Evolutionary conservation across 371 early-diverging fungal species (phyloP).

Genomic region (Nosema granulosis): DNA sequence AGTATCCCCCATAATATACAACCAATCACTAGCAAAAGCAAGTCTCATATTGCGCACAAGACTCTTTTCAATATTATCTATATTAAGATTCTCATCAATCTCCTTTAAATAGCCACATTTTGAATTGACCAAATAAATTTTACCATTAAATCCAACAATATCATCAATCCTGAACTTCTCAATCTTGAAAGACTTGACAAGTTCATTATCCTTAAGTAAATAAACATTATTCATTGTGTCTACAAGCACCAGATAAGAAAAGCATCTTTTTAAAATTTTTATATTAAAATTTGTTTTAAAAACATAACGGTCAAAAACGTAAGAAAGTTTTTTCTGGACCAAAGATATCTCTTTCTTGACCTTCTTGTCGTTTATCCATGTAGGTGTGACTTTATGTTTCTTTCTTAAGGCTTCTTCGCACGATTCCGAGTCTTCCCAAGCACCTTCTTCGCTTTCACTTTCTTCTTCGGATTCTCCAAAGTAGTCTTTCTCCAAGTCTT

Average conservation of each 20-base stretch:
- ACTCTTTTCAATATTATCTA: neutral
- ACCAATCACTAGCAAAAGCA: neutral
- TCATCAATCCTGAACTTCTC: conserved; percentile 47
- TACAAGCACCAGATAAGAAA: conserved; percentile 26
- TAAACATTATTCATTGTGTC: conserved; percentile 59
- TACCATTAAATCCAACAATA: conserved; percentile 18
- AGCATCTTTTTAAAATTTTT: conserved; percentile 35
- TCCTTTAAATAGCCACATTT: conserved; percentile 28
- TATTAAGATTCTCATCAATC: neutral
- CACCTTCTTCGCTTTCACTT: conserved; percentile 4
- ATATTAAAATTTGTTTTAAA: conserved; percentile 53
- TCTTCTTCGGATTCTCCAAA: conserved; percentile 16
- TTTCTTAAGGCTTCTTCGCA: conserved; percentile 17
- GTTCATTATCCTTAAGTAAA: conserved; percentile 32
- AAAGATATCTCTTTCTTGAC: conserved; percentile 28
- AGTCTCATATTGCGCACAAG: conserved; percentile 15
- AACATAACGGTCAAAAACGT: conserved; percentile 22
- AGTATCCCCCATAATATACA: conserved; percentile 14
- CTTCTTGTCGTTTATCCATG: conserved; percentile 43
- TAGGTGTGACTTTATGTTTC: conserved; percentile 1
- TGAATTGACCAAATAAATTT: conserved; percentile 26
- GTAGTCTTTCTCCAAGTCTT: conserved; percentile 48
- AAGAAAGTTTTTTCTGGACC: conserved; percentile 3
- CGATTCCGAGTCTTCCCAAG: conserved; percentile 57
- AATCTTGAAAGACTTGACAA: conserved; percentile 41